Conservation (phyloP, 2,329 filamentous ascomycete species). For the Phialophora expanda region DNA sequence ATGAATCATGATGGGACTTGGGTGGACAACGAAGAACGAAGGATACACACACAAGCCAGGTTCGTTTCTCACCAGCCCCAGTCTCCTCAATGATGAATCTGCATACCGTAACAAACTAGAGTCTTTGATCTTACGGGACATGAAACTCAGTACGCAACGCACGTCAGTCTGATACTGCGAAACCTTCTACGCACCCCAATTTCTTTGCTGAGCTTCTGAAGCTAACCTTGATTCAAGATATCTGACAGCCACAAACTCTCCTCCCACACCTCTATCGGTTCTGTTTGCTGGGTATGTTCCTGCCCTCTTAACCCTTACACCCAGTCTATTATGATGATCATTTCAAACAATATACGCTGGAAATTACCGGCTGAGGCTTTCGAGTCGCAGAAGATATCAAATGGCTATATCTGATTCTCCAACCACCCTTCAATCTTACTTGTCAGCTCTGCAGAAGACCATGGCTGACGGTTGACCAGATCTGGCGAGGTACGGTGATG, state of each 20-base stretch:
- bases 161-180: conserved; percentile 85
- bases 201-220: neutral
- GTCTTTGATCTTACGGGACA: conserved; percentile 86
- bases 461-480: conserved; percentile 24
- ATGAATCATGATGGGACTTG: neutral
- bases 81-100: conserved; percentile 33
- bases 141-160: conserved; percentile 79
- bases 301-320: conserved; percentile 24
- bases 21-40: neutral
- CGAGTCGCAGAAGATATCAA: conserved; percentile 75
- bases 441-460: neutral
- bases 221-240: conserved; percentile 19
- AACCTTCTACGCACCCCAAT: neutral
- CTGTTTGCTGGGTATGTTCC: conserved; percentile 4
- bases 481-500: conserved; percentile 12
- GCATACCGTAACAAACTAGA: conserved; percentile 71
- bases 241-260: neutral
- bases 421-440: neutral
- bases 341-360: conserved; percentile 71
- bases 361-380: conserved; percentile 92
- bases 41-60: neutral
- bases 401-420: conserved; percentile 80
- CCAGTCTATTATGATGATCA: conserved; percentile 65
- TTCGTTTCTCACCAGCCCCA: conserved; percentile 1
- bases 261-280: neutral